phyloP scores from a whole-genome alignment of 148 eudicot genomes.

The Arctostaphylos glauca region DNA sequence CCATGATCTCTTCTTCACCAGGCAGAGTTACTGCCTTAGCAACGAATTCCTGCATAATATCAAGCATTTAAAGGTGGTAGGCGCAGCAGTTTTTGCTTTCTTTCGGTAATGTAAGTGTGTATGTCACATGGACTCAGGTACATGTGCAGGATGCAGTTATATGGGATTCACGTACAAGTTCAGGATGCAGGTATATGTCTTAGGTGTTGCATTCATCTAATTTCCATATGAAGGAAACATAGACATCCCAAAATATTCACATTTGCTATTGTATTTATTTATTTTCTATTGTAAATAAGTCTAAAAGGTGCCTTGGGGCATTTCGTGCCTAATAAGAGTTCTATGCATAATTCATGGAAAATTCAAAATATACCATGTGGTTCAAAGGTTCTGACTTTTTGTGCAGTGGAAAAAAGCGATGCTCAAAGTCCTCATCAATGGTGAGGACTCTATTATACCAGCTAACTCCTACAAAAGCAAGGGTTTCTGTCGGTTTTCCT shows the following conservation, averaged over 20 bases:
- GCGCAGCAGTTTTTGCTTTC: not conserved
- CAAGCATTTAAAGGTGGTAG: not conserved
- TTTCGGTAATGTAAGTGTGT: not conserved
- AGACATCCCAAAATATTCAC: not conserved
- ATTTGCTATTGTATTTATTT: not conserved
- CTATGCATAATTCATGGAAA: no score
- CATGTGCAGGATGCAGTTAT: no score
- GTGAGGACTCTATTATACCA: no score
- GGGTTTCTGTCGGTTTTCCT: no score
- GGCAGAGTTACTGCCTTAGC: conserved; percentile 89
- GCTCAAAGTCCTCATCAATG: no score
- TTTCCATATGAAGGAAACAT: not conserved
- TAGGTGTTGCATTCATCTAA: not conserved
- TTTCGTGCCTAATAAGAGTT: no score
- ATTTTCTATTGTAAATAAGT: not conserved
- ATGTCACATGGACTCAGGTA: not conserved
- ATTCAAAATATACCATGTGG: no score
- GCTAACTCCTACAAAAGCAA: no score
- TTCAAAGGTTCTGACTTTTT: no score
- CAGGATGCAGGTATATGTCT: not conserved
- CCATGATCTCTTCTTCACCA: conserved; percentile 93
- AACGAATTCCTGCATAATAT: conserved; percentile 63
- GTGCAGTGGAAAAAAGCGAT: no score
- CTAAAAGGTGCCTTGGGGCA: no score
- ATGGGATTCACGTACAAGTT: not conserved